A percentile compares a stretch with the other conserved stretches of the same genome.
phyloP scores from a whole-genome alignment of 148 eudicot genomes.

The Linanthus parryae region DNA sequence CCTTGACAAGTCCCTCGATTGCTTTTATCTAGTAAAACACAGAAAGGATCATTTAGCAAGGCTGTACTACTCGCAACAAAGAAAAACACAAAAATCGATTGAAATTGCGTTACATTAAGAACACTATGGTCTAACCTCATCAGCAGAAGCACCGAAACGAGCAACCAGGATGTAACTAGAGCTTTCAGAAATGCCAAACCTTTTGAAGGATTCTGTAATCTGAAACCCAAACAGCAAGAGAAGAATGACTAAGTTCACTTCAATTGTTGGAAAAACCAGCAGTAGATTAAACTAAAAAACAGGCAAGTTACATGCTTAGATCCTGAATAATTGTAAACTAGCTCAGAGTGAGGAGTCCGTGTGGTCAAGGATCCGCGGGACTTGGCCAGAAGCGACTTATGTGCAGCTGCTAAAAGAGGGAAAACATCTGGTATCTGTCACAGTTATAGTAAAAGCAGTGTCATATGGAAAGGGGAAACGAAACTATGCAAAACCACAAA shows the following conservation, averaged over 20 bases:
- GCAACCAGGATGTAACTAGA: slow-evolving; percentile 76
- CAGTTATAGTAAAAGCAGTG: background rate
- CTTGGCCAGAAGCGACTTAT: slow-evolving; percentile 71
- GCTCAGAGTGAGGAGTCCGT: slow-evolving; percentile 82
- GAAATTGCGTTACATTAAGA: background rate
- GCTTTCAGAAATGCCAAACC: slow-evolving; percentile 85
- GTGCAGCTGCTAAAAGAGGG: slow-evolving; percentile 92
- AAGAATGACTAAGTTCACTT: background rate
- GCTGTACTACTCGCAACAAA: background rate
- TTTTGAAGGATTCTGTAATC: slow-evolving; percentile 92
- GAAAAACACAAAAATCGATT: background rate
- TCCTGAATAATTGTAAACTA: slow-evolving; percentile 89
- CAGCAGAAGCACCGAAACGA: slow-evolving; percentile 64
- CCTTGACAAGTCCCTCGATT: slow-evolving; percentile 41
- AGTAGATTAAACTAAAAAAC: slow-evolving; percentile 3
- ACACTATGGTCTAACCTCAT: slow-evolving; percentile 46
- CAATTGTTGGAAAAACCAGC: too few species aligned
- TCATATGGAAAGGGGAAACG: background rate
- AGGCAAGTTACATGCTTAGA: slow-evolving; percentile 69
- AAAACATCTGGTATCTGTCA: slow-evolving; percentile 84
- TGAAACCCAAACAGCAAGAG: slow-evolving; percentile 12
- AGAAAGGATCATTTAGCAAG: background rate
- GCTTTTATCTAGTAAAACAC: slow-evolving; percentile 29
- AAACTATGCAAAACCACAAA: background rate
- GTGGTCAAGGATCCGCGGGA: slow-evolving; percentile 68